Conservation (phyloP, 768 basidiomycete genomes). For the Mrakia blollopis region DNA sequence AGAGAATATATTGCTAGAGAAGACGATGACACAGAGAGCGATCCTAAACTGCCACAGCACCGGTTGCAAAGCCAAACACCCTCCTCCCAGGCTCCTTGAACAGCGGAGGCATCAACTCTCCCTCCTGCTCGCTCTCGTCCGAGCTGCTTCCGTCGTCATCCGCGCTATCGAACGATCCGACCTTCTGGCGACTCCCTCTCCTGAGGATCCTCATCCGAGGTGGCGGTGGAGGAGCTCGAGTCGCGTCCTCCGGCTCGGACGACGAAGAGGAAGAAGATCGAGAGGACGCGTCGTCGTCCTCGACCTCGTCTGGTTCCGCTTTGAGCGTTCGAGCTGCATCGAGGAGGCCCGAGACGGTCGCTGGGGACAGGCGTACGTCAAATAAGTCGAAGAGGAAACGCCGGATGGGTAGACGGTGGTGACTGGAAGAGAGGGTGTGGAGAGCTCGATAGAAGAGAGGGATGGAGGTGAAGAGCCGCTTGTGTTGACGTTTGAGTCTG, state of each 20-base stretch:
- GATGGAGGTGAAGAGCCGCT: conserved; percentile 68
- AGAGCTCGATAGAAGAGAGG: conserved; percentile 77
- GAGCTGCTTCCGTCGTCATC: background rate
- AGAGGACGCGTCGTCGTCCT: background rate
- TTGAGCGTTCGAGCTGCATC: background rate
- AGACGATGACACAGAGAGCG: too few relatives aligned
- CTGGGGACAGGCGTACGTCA: conserved; percentile 65
- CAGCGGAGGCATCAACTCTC: background rate
- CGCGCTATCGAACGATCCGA: background rate
- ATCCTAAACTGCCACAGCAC: too few relatives aligned
- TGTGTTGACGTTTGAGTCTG: conserved; percentile 38
- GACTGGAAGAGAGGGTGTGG: conserved; percentile 78
- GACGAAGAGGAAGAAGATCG: too few relatives aligned
- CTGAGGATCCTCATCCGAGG: background rate
- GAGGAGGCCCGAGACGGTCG: background rate
- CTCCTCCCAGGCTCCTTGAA: background rate
- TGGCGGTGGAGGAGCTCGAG: background rate
- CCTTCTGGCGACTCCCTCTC: background rate
- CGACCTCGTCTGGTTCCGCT: background rate
- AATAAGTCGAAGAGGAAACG: conserved; percentile 91
- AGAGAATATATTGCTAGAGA: too few relatives aligned
- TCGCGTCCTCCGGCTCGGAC: background rate
- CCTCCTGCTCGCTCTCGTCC: background rate
- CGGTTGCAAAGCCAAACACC: background rate
- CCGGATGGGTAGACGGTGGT: conserved; percentile 86